A percentile compares a stretch with the other conserved stretches of the same genome.
Evolutionary conservation across 768 basidiomycete genomes (phyloP).

Genomic region (Rhodotorula paludigena): DNA sequence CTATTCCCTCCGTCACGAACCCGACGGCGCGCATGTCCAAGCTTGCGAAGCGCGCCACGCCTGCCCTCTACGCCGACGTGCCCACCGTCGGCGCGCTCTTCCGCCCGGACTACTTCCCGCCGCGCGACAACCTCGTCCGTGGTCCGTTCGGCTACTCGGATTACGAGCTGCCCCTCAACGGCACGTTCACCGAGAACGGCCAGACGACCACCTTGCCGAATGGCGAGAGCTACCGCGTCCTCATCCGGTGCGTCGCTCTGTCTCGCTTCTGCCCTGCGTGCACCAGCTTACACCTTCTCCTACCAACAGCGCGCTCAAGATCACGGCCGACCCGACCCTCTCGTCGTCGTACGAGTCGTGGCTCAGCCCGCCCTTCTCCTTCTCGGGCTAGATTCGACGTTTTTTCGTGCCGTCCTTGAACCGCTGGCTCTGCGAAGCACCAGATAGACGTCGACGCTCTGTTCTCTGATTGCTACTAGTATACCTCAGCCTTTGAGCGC

Average conservation of each 20-base stretch:
- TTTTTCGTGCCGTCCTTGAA: background rate
- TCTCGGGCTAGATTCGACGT: background rate
- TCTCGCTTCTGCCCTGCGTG: background rate
- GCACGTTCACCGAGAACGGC: slow-evolving; percentile 43
- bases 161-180: slow-evolving; percentile 14
- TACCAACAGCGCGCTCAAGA: slow-evolving; percentile 32
- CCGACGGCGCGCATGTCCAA: slow-evolving; percentile 12
- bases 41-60: slow-evolving; percentile 14
- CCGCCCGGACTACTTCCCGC: slow-evolving; percentile 34
- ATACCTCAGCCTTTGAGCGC: too few relatives aligned
- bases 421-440: too few relatives aligned
- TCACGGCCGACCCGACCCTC: slow-evolving; percentile 30
- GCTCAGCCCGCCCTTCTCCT: slow-evolving; percentile 31
- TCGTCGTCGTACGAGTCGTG: slow-evolving; percentile 38
- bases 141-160: slow-evolving; percentile 13
- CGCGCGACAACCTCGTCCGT: slow-evolving; percentile 35
- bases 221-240: slow-evolving; percentile 49
- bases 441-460: too few relatives aligned
- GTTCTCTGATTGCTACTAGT: too few relatives aligned
- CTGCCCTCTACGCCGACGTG: slow-evolving; percentile 38
- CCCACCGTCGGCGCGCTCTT: slow-evolving; percentile 47
- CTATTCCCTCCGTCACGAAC: slow-evolving; percentile 34
- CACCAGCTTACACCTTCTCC: too few relatives aligned
- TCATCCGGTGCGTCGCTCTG: slow-evolving; percentile 1
- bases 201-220: slow-evolving; percentile 44